Percentiles rank a stretch among this genome's conserved stretches.
phyloP scores from a whole-genome alignment of 257 asterid species.

The Gynochthodes officinalis region DNA sequence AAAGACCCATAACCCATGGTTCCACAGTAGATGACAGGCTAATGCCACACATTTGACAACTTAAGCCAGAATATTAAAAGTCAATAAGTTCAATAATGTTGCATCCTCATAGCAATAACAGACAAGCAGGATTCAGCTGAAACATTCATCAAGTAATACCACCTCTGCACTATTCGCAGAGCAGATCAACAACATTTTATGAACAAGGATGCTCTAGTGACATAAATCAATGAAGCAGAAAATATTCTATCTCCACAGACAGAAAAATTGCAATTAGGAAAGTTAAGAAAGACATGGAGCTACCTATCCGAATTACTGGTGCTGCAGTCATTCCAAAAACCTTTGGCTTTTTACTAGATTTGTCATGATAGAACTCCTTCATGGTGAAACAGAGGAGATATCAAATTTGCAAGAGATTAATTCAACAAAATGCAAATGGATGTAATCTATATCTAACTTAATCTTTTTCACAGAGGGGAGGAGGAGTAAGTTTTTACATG shows the following conservation, averaged over 20 bases:
- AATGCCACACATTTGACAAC: neutral
- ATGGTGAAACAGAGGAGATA: slow-evolving; percentile 5
- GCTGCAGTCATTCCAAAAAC: slow-evolving; percentile 81
- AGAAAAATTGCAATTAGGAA: neutral
- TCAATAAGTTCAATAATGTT: neutral
- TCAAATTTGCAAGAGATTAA: neutral
- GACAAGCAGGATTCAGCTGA: neutral
- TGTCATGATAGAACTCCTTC: slow-evolving; percentile 72
- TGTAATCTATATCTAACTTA: neutral
- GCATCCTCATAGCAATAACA: neutral
- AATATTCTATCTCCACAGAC: neutral
- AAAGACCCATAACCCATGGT: neutral
- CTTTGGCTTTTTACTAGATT: slow-evolving; percentile 45
- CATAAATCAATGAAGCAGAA: neutral
- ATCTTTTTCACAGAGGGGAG: neutral
- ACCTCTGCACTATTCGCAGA: neutral
- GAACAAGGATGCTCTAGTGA: neutral
- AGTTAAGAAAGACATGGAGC: neutral
- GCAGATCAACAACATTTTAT: neutral
- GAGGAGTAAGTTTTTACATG: neutral
- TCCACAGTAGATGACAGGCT: neutral
- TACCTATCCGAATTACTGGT: slow-evolving; percentile 61
- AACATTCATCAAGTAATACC: neutral
- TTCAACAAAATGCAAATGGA: neutral
- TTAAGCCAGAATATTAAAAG: neutral